Evolutionary conservation across 352 stramenopile species (phyloP), one percentile per base, ranked within the genome.

Genomic region (Globisporangium carolinianum): DNA sequence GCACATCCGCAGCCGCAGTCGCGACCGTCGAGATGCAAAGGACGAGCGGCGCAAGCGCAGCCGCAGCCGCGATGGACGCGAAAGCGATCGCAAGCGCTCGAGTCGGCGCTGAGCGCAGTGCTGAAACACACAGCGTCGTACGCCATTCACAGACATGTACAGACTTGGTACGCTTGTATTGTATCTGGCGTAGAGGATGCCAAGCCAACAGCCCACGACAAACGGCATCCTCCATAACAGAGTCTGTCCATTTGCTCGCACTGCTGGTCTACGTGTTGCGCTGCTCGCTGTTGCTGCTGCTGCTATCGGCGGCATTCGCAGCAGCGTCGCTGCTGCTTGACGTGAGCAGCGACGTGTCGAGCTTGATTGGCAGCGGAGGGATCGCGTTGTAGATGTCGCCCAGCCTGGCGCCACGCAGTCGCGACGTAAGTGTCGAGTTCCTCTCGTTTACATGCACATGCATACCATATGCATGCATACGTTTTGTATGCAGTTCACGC

Each of bases 371-470:
- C 17, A 93, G 55, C 48, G 83, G 75, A 8, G 83, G 80, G 54
- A 91, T 79, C 42, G 80, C 79, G 49, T 65, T 75, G 55, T 71
- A 89, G 37, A 90, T 81, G 46, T 67, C 71, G 4, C 62, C 69
- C 4, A 91, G 61, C 10, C 80, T 91, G 66, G 7, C 6, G 14
- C 15, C 9, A 24, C 1, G 24, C 24, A 32, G 1, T 32, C 24
- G 24, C 24, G 24, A 32, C 24, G 24, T 32, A 32, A 32, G 24
- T 32, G 24, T 3, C 24, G 24, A 32, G 24, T 32, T 32, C 24
- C 24, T 32, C 24, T 32, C 24, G 24, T 24, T 24, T 24, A 24
- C 24, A 24, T 24, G 9, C 2, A 15, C 6, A 45, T 10, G 24
- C 36, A 39, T 37, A 42, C 36, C 12, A n/a, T 46, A 87, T 3